These are phyloP conservation scores for Apiotrichum domesticum DNA, from an alignment of 1,284 basidiomycete species.

Conservation along the genomic window DNA sequence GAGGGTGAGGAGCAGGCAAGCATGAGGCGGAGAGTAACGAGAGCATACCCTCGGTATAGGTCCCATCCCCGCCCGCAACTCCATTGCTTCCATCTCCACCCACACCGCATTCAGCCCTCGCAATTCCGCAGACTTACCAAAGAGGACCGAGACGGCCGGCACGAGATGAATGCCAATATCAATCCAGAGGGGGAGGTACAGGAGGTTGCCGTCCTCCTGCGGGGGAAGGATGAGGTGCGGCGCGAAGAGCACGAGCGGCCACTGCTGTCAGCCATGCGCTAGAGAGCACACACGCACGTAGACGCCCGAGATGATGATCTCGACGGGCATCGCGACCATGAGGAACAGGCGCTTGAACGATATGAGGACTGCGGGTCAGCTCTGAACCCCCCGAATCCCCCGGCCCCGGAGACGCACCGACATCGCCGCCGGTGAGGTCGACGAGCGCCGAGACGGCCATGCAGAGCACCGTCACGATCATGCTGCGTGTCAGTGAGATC, in stretches of 20 bases:
- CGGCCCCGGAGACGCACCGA: conserved; percentile 41
- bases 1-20: too few relatives aligned
- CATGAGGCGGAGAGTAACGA: too few relatives aligned
- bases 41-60: too few relatives aligned
- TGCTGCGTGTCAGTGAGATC: conserved; percentile 33
- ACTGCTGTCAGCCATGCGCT: conserved; percentile 20
- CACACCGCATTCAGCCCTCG: background rate
- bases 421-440: conserved; percentile 53
- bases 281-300: conserved; percentile 49
- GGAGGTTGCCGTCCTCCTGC: conserved; percentile 34
- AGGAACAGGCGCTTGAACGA: conserved; percentile 55
- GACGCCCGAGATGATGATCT: conserved; percentile 62
- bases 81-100: too few relatives aligned
- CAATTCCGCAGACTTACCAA: conserved; percentile 34
- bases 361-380: conserved; percentile 45
- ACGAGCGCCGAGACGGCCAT: conserved; percentile 52
- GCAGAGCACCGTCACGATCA: conserved; percentile 54
- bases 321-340: conserved; percentile 59
- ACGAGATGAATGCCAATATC: conserved; percentile 60
- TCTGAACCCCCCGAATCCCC: background rate
- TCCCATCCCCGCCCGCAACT: too few relatives aligned
- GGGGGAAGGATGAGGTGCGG: conserved; percentile 39
- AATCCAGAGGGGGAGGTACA: conserved; percentile 56
- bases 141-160: conserved; percentile 57
- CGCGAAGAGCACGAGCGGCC: conserved; percentile 33